Base-by-base conservation (phyloP, 1,284 basidiomycete species). In the Heterobasidion occidentale region DNA sequence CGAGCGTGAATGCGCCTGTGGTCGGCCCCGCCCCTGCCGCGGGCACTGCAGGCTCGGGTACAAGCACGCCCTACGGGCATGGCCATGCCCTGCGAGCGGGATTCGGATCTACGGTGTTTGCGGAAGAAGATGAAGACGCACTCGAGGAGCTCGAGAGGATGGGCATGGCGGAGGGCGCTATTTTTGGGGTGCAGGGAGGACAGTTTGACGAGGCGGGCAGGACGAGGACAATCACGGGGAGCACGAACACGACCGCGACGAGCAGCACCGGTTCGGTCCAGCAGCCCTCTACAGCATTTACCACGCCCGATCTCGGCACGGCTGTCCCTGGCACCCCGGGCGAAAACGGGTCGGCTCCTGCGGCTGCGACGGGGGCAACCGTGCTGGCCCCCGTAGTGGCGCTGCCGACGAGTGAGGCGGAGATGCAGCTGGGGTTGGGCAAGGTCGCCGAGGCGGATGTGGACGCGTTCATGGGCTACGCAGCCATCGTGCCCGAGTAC, bases 391-490 rank as follows among this genome's bases (percentile, higher is more conserved):
- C 88, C 2, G 84, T 90, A 8, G 77, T 79, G 6, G 83, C 87
- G 33, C 71, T 90, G 55, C 77, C 81, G 36, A 89, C 88, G 1
- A 74, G 77, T 3, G 88, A 90, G 61, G 73, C 74, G 7, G 88
- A 90, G 70, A 75, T 80, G 33, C 86, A 90, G 69, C 73, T 88
- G 45, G 89, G 89, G 8, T 70, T 90, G 49, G 84, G 80, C 46
- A 90, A 90, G 69, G 86, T 92, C 7, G 88, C 90, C 0, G 90
- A 92, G 60, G 80, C 88, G 19, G 90, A 92, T 65, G 72, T 83
- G 55, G 90, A 91, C 68, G 83, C 89, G 59, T 92, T 90, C 71
- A 80, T 89, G 80, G 80, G 84, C 1, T 92, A 92, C 68, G 88
- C 89, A 11, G 80, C 86, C 38, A 86, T 91, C 65, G 86, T 91